phyloP scores from a whole-genome alignment of 163 green algal species.

The Chlorella variabilis region DNA sequence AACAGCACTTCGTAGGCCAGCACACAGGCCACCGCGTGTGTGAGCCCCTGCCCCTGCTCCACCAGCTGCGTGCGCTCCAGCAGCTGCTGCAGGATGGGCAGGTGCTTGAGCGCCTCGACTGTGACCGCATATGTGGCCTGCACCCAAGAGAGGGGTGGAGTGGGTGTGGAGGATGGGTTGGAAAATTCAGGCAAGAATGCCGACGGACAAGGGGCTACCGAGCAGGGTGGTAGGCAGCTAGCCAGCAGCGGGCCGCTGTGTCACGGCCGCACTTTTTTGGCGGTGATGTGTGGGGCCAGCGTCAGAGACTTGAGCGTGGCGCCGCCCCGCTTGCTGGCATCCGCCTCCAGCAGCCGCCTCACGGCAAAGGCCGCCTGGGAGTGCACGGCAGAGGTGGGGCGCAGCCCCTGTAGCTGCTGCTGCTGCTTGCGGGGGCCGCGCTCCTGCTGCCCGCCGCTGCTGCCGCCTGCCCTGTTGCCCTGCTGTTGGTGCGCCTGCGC shows the following conservation, averaged over 20 bases:
- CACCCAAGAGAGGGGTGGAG: too few relatives aligned
- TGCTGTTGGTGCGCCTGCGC: neutral
- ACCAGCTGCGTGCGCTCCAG: constrained; percentile 52
- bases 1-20: constrained; percentile 83
- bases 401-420: neutral
- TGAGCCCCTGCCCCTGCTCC: constrained; percentile 47
- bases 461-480: neutral
- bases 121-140: constrained; percentile 87
- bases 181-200: too few relatives aligned
- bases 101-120: constrained; percentile 82
- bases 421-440: neutral
- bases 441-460: neutral
- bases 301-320: constrained; percentile 86
- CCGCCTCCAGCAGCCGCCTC: constrained; percentile 63
- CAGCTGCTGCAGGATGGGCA: constrained; percentile 61
- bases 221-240: too few relatives aligned
- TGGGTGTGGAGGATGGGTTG: too few relatives aligned
- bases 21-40: constrained; percentile 58
- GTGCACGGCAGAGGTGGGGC: constrained; percentile 58
- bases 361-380: constrained; percentile 72
- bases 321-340: constrained; percentile 56
- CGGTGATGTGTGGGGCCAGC: constrained; percentile 72
- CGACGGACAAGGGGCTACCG: too few relatives aligned
- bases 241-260: too few relatives aligned
- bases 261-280: constrained; percentile 71